phyloP scores from a whole-genome alignment of 179 eudicot genomes.

The Vitellaria paradoxa region DNA sequence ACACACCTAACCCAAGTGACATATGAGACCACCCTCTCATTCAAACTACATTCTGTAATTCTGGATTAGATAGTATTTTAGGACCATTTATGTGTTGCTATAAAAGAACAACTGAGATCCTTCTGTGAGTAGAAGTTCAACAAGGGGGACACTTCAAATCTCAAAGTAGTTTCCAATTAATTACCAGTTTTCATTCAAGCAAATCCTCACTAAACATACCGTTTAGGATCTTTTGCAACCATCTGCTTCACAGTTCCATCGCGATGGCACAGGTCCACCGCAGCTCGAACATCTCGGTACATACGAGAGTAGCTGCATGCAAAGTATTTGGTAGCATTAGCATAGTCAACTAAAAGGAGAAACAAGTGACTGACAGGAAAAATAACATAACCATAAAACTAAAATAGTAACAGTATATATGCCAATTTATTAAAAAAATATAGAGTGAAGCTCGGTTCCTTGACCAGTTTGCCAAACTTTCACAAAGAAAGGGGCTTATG shows the following conservation, averaged over 20 bases:
- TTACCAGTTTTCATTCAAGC: too few relatives aligned
- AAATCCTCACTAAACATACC: conserved; percentile 32
- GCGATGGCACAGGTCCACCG: conserved; percentile 97
- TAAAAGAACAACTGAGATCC: not conserved
- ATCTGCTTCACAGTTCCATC: conserved; percentile 94
- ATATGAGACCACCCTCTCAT: too few relatives aligned
- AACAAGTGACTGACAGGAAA: not conserved
- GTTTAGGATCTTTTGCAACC: conserved; percentile 95
- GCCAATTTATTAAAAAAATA: too few relatives aligned
- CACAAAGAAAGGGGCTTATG: too few relatives aligned
- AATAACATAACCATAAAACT: not conserved
- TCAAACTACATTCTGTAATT: too few relatives aligned
- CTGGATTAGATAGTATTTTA: too few relatives aligned
- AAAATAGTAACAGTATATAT: not conserved
- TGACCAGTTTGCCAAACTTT: too few relatives aligned
- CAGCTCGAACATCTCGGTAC: conserved; percentile 96
- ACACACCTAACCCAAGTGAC: too few relatives aligned
- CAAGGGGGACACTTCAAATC: not conserved
- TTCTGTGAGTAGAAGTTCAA: not conserved
- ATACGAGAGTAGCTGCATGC: conserved; percentile 79
- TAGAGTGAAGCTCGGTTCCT: too few relatives aligned
- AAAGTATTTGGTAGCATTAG: not conserved
- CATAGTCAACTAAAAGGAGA: not conserved
- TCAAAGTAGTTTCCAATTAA: not conserved
- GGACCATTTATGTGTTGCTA: not conserved